phyloP scores from a whole-genome alignment of 139 green algal genomes.

The Volvox africanus region DNA sequence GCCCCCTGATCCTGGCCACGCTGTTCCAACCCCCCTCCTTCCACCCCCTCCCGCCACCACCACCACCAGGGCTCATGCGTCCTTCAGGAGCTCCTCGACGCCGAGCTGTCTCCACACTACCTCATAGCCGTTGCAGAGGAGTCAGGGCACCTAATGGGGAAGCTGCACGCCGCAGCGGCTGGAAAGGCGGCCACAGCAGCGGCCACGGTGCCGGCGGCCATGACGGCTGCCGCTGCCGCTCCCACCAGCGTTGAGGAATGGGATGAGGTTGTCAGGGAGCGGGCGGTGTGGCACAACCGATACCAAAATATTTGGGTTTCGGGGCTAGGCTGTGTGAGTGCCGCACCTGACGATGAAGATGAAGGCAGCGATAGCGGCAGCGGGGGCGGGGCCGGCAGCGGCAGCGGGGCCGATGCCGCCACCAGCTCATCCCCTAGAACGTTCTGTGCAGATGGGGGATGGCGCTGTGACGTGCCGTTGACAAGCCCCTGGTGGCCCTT shows the following conservation, averaged over 20 bases:
- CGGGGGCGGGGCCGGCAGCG: not conserved
- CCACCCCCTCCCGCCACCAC: not conserved
- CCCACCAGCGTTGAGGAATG: not conserved
- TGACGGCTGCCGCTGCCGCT: not conserved
- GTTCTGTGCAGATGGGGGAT: not conserved
- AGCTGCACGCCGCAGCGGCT: not conserved
- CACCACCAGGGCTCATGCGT: not conserved
- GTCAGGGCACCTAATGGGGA: not conserved
- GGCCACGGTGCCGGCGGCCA: not conserved
- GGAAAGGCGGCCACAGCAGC: not conserved
- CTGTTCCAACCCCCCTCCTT: not conserved
- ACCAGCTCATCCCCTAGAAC: not conserved
- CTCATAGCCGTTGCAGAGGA: not conserved
- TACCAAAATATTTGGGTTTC: slow-evolving; percentile 22
- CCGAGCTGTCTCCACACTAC: not conserved
- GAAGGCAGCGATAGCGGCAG: not conserved
- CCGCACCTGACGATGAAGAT: not conserved
- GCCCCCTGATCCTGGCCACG: too few species aligned
- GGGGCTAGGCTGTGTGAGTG: slow-evolving; percentile 16
- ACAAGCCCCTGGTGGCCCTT: slow-evolving; percentile 41
- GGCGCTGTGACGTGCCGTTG: not conserved
- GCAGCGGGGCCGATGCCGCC: not conserved
- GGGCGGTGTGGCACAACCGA: slow-evolving; percentile 36
- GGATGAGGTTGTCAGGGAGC: not conserved
- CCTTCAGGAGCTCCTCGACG: slow-evolving; percentile 6